A percentile compares a stretch with the other conserved stretches of the same genome.
phyloP scores from a whole-genome alignment of 768 basidiomycete genomes.

The Rhizopogon vesiculosus region DNA sequence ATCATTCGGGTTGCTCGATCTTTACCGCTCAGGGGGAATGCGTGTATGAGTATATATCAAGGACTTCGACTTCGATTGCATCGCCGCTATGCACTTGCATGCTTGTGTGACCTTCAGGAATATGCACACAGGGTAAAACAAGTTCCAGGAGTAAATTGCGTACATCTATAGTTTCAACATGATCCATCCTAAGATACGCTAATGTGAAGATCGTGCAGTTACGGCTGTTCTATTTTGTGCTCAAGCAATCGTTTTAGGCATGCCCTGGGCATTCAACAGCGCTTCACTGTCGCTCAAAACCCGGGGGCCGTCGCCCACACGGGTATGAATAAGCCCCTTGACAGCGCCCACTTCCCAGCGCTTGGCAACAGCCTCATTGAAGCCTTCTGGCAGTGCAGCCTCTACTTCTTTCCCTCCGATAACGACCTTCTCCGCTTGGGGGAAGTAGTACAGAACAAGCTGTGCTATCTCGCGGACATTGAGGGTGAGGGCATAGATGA shows the following conservation, averaged over 20 bases:
- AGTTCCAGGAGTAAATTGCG: too few species aligned
- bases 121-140: too few species aligned
- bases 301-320: constrained; percentile 88
- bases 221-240: background rate
- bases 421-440: constrained; percentile 50
- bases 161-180: background rate
- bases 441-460: constrained; percentile 82
- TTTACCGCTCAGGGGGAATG: too few species aligned
- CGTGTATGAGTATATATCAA: too few species aligned
- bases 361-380: constrained; percentile 76
- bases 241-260: constrained; percentile 55
- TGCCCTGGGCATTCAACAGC: constrained; percentile 62
- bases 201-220: background rate
- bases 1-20: too few species aligned
- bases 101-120: too few species aligned
- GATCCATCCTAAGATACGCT: background rate
- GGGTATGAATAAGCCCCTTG: constrained; percentile 87
- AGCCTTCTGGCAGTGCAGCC: constrained; percentile 60
- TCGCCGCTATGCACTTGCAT: too few species aligned
- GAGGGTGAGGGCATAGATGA: constrained; percentile 83
- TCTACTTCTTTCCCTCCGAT: constrained; percentile 41
- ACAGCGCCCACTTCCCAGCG: constrained; percentile 73
- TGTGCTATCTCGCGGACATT: constrained; percentile 76
- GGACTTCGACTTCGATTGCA: too few species aligned
- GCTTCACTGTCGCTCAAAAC: constrained; percentile 58